phyloP scores from a whole-genome alignment of 2,329 filamentous ascomycete species.

The Epichloe typhina region DNA sequence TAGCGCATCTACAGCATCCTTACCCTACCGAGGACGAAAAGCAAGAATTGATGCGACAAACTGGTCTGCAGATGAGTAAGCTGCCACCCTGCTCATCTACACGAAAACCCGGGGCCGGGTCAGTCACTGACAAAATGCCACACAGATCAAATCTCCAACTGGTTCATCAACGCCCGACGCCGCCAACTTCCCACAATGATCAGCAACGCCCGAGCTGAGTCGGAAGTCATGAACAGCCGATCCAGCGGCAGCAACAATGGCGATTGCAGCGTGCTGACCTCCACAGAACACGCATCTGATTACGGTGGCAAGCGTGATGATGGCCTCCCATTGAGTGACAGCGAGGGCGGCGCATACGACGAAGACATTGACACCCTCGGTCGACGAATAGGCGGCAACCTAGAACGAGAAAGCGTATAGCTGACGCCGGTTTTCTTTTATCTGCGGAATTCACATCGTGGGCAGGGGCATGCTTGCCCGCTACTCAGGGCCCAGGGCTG shows the following conservation, averaged over 20 bases:
- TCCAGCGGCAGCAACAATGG: conserved; percentile 2
- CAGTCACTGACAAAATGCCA: conserved; percentile 6
- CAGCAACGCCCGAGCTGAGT: conserved; percentile 40
- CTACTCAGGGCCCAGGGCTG: too few species aligned
- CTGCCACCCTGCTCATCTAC: conserved; percentile 14
- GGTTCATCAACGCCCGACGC: conserved; percentile 67
- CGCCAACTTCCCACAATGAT: conserved; percentile 50
- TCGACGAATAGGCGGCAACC: conserved; percentile 19
- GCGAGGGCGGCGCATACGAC: conserved; percentile 30
- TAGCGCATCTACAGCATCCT: conserved; percentile 62
- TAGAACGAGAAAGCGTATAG: conserved; percentile 34
- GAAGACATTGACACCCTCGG: conserved; percentile 25
- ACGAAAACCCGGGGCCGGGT: neutral
- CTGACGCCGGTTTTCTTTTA: too few species aligned
- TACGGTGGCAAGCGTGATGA: conserved; percentile 17
- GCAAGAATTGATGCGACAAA: conserved; percentile 63
- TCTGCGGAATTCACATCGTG: neutral
- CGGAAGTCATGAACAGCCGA: conserved; percentile 30
- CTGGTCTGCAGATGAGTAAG: conserved; percentile 66
- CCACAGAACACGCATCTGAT: conserved; percentile 20
- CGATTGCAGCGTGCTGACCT: conserved; percentile 25
- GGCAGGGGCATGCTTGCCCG: too few species aligned
- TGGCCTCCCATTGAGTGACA: conserved; percentile 31
- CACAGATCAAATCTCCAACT: conserved; percentile 59
- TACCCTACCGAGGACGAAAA: conserved; percentile 87